Percentiles rank a stretch among this genome's conserved stretches.
Evolutionary conservation across 352 stramenopile genomes (phyloP).

Genomic region (Phytophthora melonis): DNA sequence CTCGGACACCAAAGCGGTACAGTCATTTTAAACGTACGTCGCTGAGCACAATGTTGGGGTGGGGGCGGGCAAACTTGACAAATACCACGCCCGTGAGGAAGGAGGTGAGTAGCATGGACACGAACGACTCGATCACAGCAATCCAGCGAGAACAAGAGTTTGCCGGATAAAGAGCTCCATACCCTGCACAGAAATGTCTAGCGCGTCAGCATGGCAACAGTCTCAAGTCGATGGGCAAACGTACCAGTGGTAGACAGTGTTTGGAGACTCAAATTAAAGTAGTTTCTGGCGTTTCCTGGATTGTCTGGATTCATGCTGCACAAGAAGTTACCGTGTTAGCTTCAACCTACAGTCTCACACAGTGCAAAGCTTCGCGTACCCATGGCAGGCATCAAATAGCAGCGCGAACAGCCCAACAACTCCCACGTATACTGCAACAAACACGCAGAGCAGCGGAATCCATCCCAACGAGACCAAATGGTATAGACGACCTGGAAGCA

Average conservation of each 20-base stretch:
- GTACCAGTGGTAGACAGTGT: constrained; percentile 67
- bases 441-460: constrained; percentile 54
- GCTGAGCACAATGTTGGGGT: constrained; percentile 61
- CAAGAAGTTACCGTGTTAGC: background rate
- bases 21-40: constrained; percentile 25
- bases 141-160: constrained; percentile 68
- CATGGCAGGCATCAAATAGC: constrained; percentile 51
- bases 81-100: constrained; percentile 74
- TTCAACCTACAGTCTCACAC: background rate
- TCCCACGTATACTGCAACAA: constrained; percentile 55
- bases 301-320: constrained; percentile 9
- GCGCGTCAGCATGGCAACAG: background rate
- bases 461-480: constrained; percentile 61
- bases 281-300: constrained; percentile 45
- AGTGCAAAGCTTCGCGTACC: constrained; percentile 22
- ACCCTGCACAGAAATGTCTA: constrained; percentile 37
- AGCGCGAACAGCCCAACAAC: constrained; percentile 60
- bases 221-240: background rate
- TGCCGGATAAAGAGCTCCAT: constrained; percentile 53
- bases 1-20: background rate
- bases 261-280: constrained; percentile 72
- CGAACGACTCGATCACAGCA: constrained; percentile 56
- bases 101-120: constrained; percentile 65
- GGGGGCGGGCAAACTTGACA: constrained; percentile 67
- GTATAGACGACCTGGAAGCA: constrained; percentile 50